Conservation (phyloP, 83 land plant genomes). For the Diphasiastrum complanatum region DNA sequence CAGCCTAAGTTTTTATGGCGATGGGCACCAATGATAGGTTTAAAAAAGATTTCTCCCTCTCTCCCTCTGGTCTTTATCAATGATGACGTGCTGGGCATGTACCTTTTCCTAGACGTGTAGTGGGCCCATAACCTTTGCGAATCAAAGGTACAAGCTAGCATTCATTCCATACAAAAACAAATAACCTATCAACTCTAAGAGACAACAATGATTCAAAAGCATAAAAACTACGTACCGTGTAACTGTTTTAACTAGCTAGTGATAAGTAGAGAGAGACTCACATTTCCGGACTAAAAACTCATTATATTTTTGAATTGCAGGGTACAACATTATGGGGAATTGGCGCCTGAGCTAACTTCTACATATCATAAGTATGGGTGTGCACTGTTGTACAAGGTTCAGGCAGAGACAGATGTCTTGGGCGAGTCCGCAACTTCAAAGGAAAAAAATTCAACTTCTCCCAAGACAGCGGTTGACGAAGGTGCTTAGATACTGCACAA, state of each 20-base stretch:
- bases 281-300: background rate
- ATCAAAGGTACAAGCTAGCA: no score
- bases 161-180: no score
- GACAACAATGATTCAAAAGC: no score
- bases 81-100: no score
- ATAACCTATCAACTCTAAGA: no score
- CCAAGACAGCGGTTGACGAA: constrained; percentile 20
- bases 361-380: constrained; percentile 85
- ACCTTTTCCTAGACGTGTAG: no score
- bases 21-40: no score
- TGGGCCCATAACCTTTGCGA: no score
- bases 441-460: constrained; percentile 25
- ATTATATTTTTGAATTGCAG: constrained; percentile 31
- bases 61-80: no score
- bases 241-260: background rate
- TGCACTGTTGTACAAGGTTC: constrained; percentile 80
- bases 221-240: no score
- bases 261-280: background rate
- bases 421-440: constrained; percentile 28
- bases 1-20: no score
- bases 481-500: constrained; percentile 33
- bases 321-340: constrained; percentile 83
- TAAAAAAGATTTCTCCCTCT: no score
- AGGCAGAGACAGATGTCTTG: constrained; percentile 85
- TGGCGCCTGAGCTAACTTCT: constrained; percentile 70